Percentiles rank a stretch among this genome's conserved stretches.
Evolutionary conservation across 2,329 filamentous ascomycete genomes (phyloP).

Genomic region (Xylaria sp.): DNA sequence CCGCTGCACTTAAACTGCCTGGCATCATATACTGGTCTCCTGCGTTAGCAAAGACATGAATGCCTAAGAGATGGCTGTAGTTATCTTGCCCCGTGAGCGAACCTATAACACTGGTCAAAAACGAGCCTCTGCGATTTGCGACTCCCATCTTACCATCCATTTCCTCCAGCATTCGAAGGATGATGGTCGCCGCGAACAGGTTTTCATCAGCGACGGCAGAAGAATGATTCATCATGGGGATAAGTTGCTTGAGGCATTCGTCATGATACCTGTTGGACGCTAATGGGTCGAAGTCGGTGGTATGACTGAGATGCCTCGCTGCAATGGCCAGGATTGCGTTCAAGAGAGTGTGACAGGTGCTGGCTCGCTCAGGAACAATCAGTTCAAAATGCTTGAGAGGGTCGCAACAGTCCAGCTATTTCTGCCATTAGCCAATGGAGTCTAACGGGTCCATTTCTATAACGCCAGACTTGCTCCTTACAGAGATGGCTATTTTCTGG

Average conservation of each 20-base stretch:
- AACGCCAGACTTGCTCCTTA: conserved; percentile 40
- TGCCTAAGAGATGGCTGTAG: conserved; percentile 60
- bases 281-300: conserved; percentile 59
- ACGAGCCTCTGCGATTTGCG: conserved; percentile 14
- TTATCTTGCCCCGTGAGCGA: conserved; percentile 56
- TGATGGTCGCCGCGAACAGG: conserved; percentile 63
- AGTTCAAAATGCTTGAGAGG: conserved; percentile 61
- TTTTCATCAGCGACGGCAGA: conserved; percentile 60
- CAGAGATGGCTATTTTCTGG: conserved; percentile 51
- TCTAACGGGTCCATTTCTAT: neutral
- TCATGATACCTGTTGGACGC: conserved; percentile 65
- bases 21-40: conserved; percentile 55
- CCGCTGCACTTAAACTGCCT: conserved; percentile 60
- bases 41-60: conserved; percentile 60
- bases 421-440: conserved; percentile 33
- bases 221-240: conserved; percentile 58
- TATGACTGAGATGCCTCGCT: conserved; percentile 64
- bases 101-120: conserved; percentile 50
- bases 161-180: conserved; percentile 64
- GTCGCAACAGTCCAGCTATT: conserved; percentile 50
- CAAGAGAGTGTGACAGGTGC: conserved; percentile 61
- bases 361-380: conserved; percentile 64
- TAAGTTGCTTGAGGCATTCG: conserved; percentile 62
- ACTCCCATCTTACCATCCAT: conserved; percentile 49
- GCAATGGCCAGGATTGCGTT: conserved; percentile 69